phyloP scores from a whole-genome alignment of 345 rosid genomes.

The Eucalyptus pauciflora region DNA sequence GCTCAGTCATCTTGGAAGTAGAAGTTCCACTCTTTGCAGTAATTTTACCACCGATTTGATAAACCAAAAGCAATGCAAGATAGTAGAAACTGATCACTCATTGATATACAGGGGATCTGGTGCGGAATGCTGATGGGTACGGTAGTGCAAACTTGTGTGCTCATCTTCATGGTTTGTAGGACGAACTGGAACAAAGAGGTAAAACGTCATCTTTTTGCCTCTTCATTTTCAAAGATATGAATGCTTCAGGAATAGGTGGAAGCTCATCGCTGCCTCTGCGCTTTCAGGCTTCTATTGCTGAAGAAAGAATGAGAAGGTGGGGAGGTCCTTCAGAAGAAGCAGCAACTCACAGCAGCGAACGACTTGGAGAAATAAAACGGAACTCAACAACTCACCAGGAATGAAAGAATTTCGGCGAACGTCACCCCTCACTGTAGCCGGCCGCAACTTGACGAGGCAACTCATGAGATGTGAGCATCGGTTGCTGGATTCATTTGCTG shows the following conservation, averaged over 20 bases:
- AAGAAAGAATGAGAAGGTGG: constrained; percentile 55
- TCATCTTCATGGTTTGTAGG: constrained; percentile 45
- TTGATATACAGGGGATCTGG: constrained; percentile 52
- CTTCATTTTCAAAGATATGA: too few species aligned
- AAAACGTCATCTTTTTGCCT: not conserved
- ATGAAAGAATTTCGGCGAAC: not conserved
- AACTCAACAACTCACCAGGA: too few species aligned
- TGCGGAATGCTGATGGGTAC: constrained; percentile 60
- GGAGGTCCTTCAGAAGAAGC: constrained; percentile 21
- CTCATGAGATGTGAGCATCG: not conserved
- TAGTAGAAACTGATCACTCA: not conserved
- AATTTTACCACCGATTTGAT: not conserved
- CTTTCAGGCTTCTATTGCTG: constrained; percentile 58
- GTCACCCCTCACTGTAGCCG: too few species aligned
- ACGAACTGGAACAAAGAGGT: constrained; percentile 71
- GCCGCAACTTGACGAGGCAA: not conserved
- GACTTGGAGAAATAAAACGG: not conserved
- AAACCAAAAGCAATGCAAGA: not conserved
- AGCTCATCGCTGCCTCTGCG: not conserved
- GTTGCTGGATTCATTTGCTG: not conserved
- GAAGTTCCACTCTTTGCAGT: not conserved
- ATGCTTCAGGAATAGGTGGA: not conserved
- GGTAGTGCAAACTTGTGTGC: constrained; percentile 32
- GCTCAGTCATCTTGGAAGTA: not conserved
- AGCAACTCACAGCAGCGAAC: not conserved